A percentile compares a stretch with the other conserved stretches of the same genome.
phyloP scores from a whole-genome alignment of 192 early-diverging fungal genomes.

The Cetraspora pellucida region DNA sequence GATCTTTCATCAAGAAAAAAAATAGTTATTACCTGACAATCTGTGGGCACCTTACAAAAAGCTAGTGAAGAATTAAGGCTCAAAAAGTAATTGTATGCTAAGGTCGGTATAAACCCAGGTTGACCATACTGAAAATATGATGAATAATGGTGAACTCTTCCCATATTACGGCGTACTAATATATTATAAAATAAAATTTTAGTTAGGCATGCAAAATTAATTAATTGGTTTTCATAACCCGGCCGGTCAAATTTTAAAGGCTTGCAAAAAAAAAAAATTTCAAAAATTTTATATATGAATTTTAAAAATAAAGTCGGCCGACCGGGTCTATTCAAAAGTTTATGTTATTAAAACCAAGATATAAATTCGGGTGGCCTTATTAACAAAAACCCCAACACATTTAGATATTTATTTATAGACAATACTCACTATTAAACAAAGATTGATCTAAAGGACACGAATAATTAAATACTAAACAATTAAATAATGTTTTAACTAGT shows the following conservation, averaged over 20 bases:
- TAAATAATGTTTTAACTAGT: conserved; percentile 54
- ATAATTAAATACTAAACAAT: conserved; percentile 68
- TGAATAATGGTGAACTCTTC: conserved; percentile 50
- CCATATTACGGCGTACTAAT: too few species aligned
- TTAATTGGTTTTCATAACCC: too few species aligned
- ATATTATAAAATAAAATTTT: background rate
- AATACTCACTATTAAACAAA: conserved; percentile 49
- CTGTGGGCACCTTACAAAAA: background rate
- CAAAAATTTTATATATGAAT: too few species aligned
- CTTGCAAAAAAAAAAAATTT: background rate
- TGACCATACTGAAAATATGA: conserved; percentile 47
- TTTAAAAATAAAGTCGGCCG: too few species aligned
- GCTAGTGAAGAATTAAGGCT: conserved; percentile 40
- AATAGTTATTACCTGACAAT: conserved; percentile 30
- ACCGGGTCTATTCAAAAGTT: too few species aligned
- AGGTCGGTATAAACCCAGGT: conserved; percentile 44
- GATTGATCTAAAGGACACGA: conserved; percentile 58
- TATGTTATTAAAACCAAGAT: too few species aligned
- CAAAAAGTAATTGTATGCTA: conserved; percentile 52
- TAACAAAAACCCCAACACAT: too few species aligned
- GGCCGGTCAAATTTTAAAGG: too few species aligned
- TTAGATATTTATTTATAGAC: background rate
- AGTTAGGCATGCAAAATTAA: too few species aligned
- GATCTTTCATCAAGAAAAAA: background rate
- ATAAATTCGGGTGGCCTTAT: too few species aligned